Conservation (phyloP, 345 rosid genomes). For the Turritis glabra region DNA sequence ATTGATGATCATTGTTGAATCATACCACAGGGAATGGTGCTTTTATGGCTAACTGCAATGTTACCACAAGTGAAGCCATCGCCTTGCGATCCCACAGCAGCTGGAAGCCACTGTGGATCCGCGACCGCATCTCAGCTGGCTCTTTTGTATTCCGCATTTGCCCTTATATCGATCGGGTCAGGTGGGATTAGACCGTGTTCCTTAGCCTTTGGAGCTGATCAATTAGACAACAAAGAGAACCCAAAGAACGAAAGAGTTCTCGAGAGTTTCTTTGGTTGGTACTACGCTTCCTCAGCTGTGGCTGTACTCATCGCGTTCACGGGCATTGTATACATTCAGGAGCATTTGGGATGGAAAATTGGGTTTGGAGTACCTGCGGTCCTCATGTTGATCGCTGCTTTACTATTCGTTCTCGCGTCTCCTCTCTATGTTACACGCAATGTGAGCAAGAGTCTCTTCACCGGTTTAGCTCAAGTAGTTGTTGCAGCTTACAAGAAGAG, state of each 20-base stretch:
- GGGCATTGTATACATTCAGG: conserved; percentile 60
- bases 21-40: conserved; percentile 58
- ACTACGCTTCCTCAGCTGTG: conserved; percentile 54
- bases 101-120: conserved; percentile 43
- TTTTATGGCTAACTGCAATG: conserved; percentile 74
- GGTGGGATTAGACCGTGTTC: conserved; percentile 81
- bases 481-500: conserved; percentile 54
- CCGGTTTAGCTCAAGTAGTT: conserved; percentile 52
- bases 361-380: conserved; percentile 66
- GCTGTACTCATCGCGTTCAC: conserved; percentile 58
- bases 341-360: conserved; percentile 58
- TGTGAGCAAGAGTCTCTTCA: conserved; percentile 49
- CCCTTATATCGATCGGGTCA: conserved; percentile 63
- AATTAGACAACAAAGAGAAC: conserved; percentile 53
- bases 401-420: conserved; percentile 51
- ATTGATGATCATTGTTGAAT: conserved; percentile 1
- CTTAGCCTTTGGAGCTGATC: conserved; percentile 75
- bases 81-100: conserved; percentile 39
- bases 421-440: conserved; percentile 51
- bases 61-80: conserved; percentile 62
- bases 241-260: conserved; percentile 54
- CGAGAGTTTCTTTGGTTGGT: conserved; percentile 73
- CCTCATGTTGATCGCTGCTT: conserved; percentile 51
- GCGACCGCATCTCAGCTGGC: conserved; percentile 56
- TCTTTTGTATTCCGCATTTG: conserved; percentile 48